These are phyloP conservation scores for Myriangium duriaei DNA, from an alignment of 2,329 filamentous ascomycete species.

Conservation along the genomic window DNA sequence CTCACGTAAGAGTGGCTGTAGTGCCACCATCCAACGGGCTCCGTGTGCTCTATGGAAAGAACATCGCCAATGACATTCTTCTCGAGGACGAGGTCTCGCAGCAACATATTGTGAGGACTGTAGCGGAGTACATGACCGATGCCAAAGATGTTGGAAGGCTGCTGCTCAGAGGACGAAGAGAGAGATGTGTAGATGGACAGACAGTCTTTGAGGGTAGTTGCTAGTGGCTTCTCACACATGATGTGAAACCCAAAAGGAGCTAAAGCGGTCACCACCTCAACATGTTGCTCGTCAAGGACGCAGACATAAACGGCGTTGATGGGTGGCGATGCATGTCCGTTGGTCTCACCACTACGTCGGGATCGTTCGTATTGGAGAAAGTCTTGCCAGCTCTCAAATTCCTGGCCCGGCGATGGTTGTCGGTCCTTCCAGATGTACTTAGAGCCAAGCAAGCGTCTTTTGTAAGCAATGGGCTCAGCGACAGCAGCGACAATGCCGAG, in stretches of 20 bases:
- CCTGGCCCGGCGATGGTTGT: slow-evolving; percentile 45
- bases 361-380: slow-evolving; percentile 60
- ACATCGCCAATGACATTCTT: slow-evolving; percentile 72
- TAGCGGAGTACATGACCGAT: slow-evolving; percentile 92
- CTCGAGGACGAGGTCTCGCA: slow-evolving; percentile 65
- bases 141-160: slow-evolving; percentile 52
- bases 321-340: slow-evolving; percentile 27
- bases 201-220: slow-evolving; percentile 66
- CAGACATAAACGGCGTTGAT: slow-evolving; percentile 53
- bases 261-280: slow-evolving; percentile 63
- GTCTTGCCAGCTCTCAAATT: slow-evolving; percentile 61
- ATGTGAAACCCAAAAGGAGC: slow-evolving; percentile 62
- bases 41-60: slow-evolving; percentile 77
- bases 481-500: slow-evolving; percentile 62
- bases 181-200: slow-evolving; percentile 57
- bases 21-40: slow-evolving; percentile 95
- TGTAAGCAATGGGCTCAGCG: slow-evolving; percentile 68
- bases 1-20: slow-evolving; percentile 81
- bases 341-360: slow-evolving; percentile 43
- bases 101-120: slow-evolving; percentile 78
- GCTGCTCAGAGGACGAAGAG: slow-evolving; percentile 19
- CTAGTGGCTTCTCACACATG: slow-evolving; percentile 90
- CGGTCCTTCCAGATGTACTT: slow-evolving; percentile 58
- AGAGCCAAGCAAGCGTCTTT: slow-evolving; percentile 57
- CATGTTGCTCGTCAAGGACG: slow-evolving; percentile 81